Evolutionary conservation across 2,329 filamentous ascomycete genomes (phyloP).

Genomic region (Cryphonectria japonica): DNA sequence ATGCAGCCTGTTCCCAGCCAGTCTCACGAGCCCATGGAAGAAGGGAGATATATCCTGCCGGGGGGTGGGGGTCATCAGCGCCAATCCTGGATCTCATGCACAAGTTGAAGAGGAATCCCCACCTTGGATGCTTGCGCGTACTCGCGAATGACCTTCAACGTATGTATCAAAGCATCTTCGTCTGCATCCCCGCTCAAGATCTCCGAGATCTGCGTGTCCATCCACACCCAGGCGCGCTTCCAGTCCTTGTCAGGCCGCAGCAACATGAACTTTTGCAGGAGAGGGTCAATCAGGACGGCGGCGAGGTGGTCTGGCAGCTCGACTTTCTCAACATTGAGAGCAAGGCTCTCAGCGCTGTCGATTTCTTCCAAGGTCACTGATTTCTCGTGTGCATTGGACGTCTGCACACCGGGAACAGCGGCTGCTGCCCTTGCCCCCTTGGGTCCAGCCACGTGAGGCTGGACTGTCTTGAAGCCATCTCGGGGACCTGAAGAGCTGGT

Average conservation of each 20-base stretch:
- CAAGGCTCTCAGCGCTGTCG: conserved; percentile 70
- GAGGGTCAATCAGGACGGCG: conserved; percentile 73
- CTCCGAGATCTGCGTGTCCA: conserved; percentile 24
- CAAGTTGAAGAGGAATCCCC: conserved; percentile 26
- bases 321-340: conserved; percentile 74
- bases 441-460: conserved; percentile 48
- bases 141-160: conserved; percentile 58
- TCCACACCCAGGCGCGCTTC: conserved; percentile 27
- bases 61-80: not conserved
- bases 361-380: conserved; percentile 78
- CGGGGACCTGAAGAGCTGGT: conserved; percentile 45
- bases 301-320: conserved; percentile 83
- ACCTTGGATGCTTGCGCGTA: conserved; percentile 63
- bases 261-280: conserved; percentile 78
- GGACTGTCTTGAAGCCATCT: conserved; percentile 67
- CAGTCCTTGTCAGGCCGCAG: conserved; percentile 58
- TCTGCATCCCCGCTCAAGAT: conserved; percentile 48
- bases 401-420: conserved; percentile 71
- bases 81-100: not conserved
- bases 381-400: conserved; percentile 68
- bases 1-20: conserved; percentile 46
- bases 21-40: conserved; percentile 53
- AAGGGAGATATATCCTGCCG: conserved; percentile 34
- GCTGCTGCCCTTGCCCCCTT: conserved; percentile 56
- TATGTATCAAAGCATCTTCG: conserved; percentile 53